Percentiles rank a stretch among this genome's conserved stretches.
Evolutionary conservation across 192 early-diverging fungal genomes (phyloP).

Genomic region (Kappamyces sp.): DNA sequence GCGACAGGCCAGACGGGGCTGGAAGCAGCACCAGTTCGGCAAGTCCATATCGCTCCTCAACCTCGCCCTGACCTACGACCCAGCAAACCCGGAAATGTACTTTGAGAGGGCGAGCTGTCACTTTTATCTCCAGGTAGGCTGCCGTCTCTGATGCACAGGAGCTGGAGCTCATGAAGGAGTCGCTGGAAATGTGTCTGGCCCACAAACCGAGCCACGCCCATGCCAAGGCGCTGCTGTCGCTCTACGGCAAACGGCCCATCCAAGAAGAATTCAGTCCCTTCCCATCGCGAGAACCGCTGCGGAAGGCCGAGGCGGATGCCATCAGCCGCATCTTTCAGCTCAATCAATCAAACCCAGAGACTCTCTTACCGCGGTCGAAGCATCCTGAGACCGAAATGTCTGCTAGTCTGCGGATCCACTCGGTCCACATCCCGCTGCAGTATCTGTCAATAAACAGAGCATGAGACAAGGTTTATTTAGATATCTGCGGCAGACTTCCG

Average conservation of each 20-base stretch:
- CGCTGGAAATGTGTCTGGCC: not conserved
- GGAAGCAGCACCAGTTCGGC: no score
- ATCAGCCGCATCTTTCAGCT: no score
- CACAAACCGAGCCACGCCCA: not conserved
- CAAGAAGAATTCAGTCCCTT: slow-evolving; percentile 10
- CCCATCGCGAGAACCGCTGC: not conserved
- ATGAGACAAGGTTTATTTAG: no score
- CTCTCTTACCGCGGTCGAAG: no score
- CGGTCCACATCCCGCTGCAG: no score
- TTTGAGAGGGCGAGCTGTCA: slow-evolving; percentile 10
- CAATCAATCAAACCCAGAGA: no score
- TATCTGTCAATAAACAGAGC: no score
- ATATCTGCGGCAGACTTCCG: no score
- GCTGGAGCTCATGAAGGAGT: slow-evolving; percentile 1
- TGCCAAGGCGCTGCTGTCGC: slow-evolving; percentile 4
- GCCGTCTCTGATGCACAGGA: not conserved
- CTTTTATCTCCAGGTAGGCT: not conserved
- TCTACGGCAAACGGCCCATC: slow-evolving; percentile 5
- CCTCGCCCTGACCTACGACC: not conserved
- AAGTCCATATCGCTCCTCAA: no score
- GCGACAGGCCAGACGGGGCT: not conserved
- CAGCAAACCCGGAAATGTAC: not conserved
- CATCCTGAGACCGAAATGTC: no score
- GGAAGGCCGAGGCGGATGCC: no score
- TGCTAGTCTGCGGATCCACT: no score